phyloP scores from a whole-genome alignment of 805 yeast genomes.

The Pichia thaimueangensis region DNA sequence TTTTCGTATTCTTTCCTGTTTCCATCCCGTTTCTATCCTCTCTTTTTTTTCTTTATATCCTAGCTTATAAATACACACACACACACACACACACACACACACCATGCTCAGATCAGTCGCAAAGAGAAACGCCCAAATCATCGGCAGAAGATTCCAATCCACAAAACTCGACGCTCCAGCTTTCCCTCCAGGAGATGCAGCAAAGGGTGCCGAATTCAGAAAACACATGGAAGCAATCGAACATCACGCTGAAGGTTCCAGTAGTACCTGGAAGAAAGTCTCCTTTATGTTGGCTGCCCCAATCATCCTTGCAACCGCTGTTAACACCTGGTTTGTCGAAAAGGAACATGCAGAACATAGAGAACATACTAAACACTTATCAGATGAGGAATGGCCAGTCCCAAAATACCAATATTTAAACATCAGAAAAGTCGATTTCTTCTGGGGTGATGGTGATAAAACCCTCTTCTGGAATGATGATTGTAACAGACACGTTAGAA shows the following conservation, averaged over 20 bases:
- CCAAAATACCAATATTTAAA: slow-evolving; percentile 83
- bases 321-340: slow-evolving; percentile 79
- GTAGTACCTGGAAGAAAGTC: slow-evolving; percentile 80
- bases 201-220: slow-evolving; percentile 67
- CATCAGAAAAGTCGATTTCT: slow-evolving; percentile 78
- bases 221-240: slow-evolving; percentile 55
- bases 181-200: slow-evolving; percentile 39
- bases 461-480: slow-evolving; percentile 94
- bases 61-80: not conserved
- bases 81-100: not conserved
- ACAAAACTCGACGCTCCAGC: slow-evolving; percentile 37
- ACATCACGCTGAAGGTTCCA: slow-evolving; percentile 75
- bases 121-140: slow-evolving; percentile 24
- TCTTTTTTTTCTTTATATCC: no score
- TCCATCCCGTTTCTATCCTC: no score
- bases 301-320: slow-evolving; percentile 65
- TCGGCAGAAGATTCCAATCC: slow-evolving; percentile 30
- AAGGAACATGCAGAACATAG: slow-evolving; percentile 87
- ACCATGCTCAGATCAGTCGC: slow-evolving; percentile 41
- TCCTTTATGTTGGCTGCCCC: slow-evolving; percentile 78
- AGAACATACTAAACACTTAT: slow-evolving; percentile 60
- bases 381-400: slow-evolving; percentile 90
- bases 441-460: slow-evolving; percentile 99
- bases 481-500: slow-evolving; percentile 74
- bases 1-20: no score